Conservation (phyloP, 768 basidiomycete species). For the Thelephora aurantiotincta region DNA sequence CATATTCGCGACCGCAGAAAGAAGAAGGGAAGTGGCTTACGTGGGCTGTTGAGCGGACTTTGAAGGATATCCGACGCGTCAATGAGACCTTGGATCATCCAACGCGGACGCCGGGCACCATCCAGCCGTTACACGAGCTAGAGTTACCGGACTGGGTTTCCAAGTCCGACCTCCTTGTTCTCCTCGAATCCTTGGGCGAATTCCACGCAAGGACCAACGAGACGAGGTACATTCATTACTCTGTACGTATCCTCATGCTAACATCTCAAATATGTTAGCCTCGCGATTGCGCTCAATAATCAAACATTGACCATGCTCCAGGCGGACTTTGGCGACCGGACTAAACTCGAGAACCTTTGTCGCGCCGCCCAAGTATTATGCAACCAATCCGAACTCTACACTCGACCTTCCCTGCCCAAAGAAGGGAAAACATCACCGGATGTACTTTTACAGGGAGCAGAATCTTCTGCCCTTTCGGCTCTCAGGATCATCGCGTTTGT, state of each 20-base stretch:
- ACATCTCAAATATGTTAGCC: not conserved
- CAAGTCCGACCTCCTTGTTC: conserved; percentile 47
- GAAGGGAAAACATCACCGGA: not conserved
- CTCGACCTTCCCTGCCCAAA: not conserved
- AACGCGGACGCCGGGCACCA: conserved; percentile 2
- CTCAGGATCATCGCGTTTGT: not conserved
- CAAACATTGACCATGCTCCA: not conserved
- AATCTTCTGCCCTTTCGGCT: not conserved
- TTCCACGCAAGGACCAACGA: conserved; percentile 45
- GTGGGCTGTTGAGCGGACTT: conserved; percentile 28
- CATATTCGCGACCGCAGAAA: conserved; percentile 17
- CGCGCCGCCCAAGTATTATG: not conserved
- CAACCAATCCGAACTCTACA: not conserved
- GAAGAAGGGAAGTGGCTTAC: conserved; percentile 30
- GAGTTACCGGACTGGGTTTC: conserved; percentile 47
- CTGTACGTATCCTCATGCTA: not conserved
- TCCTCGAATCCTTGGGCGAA: conserved; percentile 50
- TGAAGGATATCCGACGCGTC: conserved; percentile 24
- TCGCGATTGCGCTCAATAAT: not conserved
- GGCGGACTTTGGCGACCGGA: not conserved
- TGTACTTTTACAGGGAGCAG: not conserved
- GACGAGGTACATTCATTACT: conserved; percentile 28
- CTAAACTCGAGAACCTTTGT: not conserved
- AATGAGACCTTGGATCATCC: not conserved
- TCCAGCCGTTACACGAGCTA: conserved; percentile 25